Base-by-base conservation (phyloP, 1,139 yeast genomes). In the Yamadazyma taylorii region DNA sequence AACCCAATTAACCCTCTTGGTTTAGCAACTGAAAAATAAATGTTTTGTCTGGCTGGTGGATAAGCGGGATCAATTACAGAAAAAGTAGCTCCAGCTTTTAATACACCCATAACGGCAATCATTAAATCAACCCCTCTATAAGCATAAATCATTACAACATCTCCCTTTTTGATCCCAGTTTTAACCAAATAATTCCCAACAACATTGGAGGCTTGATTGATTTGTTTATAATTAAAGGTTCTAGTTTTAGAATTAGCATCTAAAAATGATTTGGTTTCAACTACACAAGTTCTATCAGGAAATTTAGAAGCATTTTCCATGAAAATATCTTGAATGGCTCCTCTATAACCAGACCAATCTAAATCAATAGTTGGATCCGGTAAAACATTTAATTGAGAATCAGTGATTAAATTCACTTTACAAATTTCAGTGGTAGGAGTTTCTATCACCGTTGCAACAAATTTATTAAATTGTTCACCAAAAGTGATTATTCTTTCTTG, bases 11-110 rank as follows among this genome's bases (percentile, higher is more conserved):
- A 73, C 45, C 95, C 98, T 52, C 69, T 78, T 29, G 99, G 99
- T 60, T 85, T 81, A 28, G 98, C 97, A 11, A 92, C 99, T 25
- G 85, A 79, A 44, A 92, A 74, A 59, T 92, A 92, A 46, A 92
- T 80, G 51, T 87, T 92, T 62, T 92, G 99, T 63, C 99, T 81
- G 7, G 95, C 95, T 16, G 98, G 96, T 29, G 99, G 99, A 60
- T 92, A 92, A 2, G 98, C 97, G 5, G 98, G 98, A 57, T 92
- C 99, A 49, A 92, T 92, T 19, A 94, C 99, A 5, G 97, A 90
- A 59, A 92, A 92, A 0, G 98, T 90, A 13, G 96, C 98, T 50
- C 99, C 99, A 2, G 98, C 97, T 65, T 92, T 92, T 56, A 92
- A 75, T 25, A 88, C 96, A 61, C 97, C 99, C 88, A 92, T 84